Evolutionary conservation across 1,139 yeast species (phyloP), one percentile per base, ranked within the genome.

Genomic region (Blastobotrys capitulatus): DNA sequence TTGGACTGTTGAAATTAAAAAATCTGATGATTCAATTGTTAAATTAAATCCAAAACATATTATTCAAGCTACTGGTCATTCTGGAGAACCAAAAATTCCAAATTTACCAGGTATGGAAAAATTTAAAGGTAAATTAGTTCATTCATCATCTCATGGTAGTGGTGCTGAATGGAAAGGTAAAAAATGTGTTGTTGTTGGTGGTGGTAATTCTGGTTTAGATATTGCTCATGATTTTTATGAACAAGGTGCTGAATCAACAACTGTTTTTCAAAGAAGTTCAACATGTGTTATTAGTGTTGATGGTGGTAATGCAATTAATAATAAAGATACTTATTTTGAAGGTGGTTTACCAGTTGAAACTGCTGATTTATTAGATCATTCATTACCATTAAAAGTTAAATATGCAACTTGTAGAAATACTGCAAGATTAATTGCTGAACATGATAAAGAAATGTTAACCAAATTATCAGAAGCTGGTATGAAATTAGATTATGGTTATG

Each of bases 131-230:
- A 63, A 62, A 44, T 53, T 73, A 44, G 69, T 70, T 37, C 77
- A 73, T 58, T 69, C 75, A 10, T 68, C 74, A 2, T 62, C 67
- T 36, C 49, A 45, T 38, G 46, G 47, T 2, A 18, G 36, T 3
- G 52, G 52, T 13, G 44, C 39, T 43, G 66, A 64, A 44, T 72
- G 64, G 57, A 57, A 52, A 20, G 75, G 74, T 45, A 67, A 73
- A 54, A 70, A 67, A 48, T 75, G 73, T 0, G 53, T 73, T 16
- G 76, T 73, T 27, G 64, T 73, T 48, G 77, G 77, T 37, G 67
- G 74, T 38, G 70, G 76, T 54, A 72, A 70, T 54, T 71, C 75
- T 29, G 75, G 73, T 8, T 75, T 72, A 53, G 77, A 73, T 56
- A 71, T 73, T 46, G 67, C 73, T 40, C 76, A 70, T 48, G 77